Evolutionary conservation across 1,284 basidiomycete species (phyloP).

Genomic region (Crepidotus sp.): DNA sequence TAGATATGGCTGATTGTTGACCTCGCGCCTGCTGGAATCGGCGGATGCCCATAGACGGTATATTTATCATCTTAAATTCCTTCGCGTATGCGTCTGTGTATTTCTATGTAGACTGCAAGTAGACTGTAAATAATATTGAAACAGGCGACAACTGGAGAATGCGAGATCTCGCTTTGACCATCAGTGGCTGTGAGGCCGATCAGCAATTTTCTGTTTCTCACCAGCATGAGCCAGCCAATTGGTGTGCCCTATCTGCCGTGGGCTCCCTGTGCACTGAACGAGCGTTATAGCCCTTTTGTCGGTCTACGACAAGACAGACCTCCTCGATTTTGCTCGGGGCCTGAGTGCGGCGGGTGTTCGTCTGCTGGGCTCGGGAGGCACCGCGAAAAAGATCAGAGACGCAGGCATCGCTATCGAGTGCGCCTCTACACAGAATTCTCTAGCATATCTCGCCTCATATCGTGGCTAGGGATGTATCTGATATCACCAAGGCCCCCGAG

Average conservation of each 20-base stretch:
- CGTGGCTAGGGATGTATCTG: conserved; percentile 83
- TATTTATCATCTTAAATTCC: background rate
- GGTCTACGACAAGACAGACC: conserved; percentile 93
- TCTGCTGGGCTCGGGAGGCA: conserved; percentile 92
- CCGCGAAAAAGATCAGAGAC: conserved; percentile 95
- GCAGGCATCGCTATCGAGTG: conserved; percentile 88
- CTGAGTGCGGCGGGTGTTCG: conserved; percentile 78
- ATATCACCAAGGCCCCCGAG: conserved; percentile 98
- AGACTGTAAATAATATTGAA: background rate
- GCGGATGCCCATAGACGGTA: background rate
- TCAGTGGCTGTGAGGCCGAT: background rate
- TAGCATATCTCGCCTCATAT: background rate
- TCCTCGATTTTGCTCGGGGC: conserved; percentile 83
- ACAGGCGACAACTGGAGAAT: background rate
- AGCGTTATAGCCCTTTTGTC: conserved; percentile 69
- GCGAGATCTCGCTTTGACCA: background rate
- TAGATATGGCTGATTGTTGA: too few species aligned
- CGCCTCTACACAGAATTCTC: conserved; percentile 25
- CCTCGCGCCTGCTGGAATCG: background rate
- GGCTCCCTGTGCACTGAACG: background rate
- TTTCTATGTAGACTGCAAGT: conserved; percentile 4
- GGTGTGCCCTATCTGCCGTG: background rate
- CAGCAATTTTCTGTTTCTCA: background rate
- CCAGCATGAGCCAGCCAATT: background rate
- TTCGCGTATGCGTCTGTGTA: background rate